Evolutionary conservation across 2,329 filamentous ascomycete species (phyloP), one percentile per base, ranked within the genome.

Genomic region (Alternaria tenuissima): DNA sequence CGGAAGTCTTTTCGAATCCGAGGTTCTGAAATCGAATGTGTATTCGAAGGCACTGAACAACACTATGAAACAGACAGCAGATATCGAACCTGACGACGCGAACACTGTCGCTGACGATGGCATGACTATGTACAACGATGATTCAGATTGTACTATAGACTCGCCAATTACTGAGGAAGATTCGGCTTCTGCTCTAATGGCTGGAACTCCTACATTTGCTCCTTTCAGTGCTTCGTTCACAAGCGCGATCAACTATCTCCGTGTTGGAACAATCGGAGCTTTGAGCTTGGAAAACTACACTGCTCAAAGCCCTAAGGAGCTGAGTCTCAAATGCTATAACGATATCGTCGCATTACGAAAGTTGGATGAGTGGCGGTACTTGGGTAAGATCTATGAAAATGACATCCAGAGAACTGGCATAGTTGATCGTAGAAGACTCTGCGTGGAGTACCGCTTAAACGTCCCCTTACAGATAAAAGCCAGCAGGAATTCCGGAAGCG

Each of bases 151-250:
- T 36, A 16, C 12, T 14, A 36, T 36, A 7, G 12, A 14, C 32
- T 14, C 32, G 12, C 6, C 32, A 36, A 16, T 14, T 36, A 14
- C 32, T 12, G 3, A 16, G 14, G 11, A 36, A 4, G 32, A 36
- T 36, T 3, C 32, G 1, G 12, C 5, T 36, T 12, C 14, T 12
- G 6, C 32, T 7, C 32, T 12, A 7, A 5, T 0, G 2, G 11
- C 4, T 16, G 0, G 0, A 0, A 16, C 12, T 0, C 5, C 14
- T 36, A 12, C 0, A 0, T 14, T 16, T 3, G 4, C 12, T 36
- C 14, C 14, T 14, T 36, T 6, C 2, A 16, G 32, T 36, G 32
- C 5, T 36, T 14, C 12, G 2, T 6, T 16, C 14, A 36, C 11
- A 36, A 16, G 32, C 5, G 12, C 32, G 14, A 14, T 14, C 4